A percentile compares a stretch with the other conserved stretches of the same genome.
phyloP scores from a whole-genome alignment of 257 asterid genomes.

The Cruciata laevipes region DNA sequence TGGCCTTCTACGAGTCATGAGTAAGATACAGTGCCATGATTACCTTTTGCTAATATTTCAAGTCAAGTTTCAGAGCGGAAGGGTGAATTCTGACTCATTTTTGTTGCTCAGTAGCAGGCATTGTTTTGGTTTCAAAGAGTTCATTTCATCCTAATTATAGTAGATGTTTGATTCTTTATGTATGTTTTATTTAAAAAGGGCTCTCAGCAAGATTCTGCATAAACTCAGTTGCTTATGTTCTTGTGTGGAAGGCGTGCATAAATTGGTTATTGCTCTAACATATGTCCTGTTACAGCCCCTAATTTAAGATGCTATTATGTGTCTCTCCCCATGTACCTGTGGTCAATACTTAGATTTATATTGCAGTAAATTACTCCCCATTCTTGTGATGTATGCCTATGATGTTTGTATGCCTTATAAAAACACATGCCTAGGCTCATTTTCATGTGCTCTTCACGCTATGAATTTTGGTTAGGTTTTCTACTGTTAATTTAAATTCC shows the following conservation, averaged over 20 bases:
- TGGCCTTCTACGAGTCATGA: background rate
- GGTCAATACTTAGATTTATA: background rate
- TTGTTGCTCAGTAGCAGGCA: background rate
- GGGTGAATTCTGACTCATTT: background rate
- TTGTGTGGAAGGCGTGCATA: background rate
- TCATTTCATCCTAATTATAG: background rate
- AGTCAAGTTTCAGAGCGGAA: background rate
- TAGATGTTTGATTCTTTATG: background rate
- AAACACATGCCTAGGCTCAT: background rate
- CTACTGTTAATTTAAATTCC: constrained; percentile 13
- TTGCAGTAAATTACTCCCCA: background rate
- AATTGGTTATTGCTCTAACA: background rate
- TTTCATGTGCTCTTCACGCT: background rate
- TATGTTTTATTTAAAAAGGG: background rate
- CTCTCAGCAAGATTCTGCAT: background rate
- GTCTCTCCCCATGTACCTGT: constrained; percentile 2
- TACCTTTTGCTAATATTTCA: background rate
- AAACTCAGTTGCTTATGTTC: too few relatives aligned
- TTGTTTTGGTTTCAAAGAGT: background rate
- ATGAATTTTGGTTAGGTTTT: background rate
- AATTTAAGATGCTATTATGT: background rate
- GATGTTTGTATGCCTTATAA: background rate
- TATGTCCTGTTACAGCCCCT: background rate
- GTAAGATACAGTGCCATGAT: background rate
- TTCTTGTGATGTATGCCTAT: background rate